Evolutionary conservation across 352 stramenopile genomes (phyloP).

Genomic region (Elongisporangium undulatum): DNA sequence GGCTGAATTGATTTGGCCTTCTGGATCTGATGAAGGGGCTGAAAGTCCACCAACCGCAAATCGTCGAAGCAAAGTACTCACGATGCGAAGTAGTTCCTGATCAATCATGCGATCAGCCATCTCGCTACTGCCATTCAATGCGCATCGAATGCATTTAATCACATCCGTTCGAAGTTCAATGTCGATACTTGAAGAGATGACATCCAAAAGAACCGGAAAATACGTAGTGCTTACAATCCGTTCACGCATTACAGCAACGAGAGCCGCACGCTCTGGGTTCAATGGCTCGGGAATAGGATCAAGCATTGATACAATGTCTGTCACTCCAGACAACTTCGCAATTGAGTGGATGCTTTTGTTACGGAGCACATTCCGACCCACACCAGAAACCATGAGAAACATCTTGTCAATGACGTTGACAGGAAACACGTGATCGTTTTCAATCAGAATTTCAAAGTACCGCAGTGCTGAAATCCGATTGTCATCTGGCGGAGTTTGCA

Average conservation of each 20-base stretch:
- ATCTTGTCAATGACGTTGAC: slow-evolving; percentile 64
- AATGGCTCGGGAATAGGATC: slow-evolving; percentile 34
- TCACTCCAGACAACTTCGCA: slow-evolving; percentile 44
- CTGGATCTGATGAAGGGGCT: slow-evolving; percentile 7
- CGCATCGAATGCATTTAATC: slow-evolving; percentile 68
- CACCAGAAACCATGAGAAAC: slow-evolving; percentile 50
- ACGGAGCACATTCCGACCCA: slow-evolving; percentile 45
- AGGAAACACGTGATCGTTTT: slow-evolving; percentile 49
- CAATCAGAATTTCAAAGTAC: slow-evolving; percentile 60
- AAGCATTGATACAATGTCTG: slow-evolving; percentile 38
- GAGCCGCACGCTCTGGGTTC: slow-evolving; percentile 32
- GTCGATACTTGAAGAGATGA: slow-evolving; percentile 43
- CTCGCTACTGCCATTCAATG: slow-evolving; percentile 51
- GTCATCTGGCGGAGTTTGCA: slow-evolving; percentile 74
- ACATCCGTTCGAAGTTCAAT: slow-evolving; percentile 43
- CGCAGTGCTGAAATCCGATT: slow-evolving; percentile 66
- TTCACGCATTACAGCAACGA: slow-evolving; percentile 60
- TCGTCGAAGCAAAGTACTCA: neutral
- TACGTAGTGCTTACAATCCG: slow-evolving; percentile 50
- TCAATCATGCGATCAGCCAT: slow-evolving; percentile 59
- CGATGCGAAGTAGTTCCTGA: slow-evolving; percentile 49
- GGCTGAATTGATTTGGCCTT: slow-evolving; percentile 26
- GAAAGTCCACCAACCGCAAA: neutral
- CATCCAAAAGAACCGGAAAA: slow-evolving; percentile 60
- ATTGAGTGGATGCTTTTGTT: slow-evolving; percentile 53